phyloP scores from a whole-genome alignment of 768 basidiomycete genomes.

The Leccinum longicurvipes region DNA sequence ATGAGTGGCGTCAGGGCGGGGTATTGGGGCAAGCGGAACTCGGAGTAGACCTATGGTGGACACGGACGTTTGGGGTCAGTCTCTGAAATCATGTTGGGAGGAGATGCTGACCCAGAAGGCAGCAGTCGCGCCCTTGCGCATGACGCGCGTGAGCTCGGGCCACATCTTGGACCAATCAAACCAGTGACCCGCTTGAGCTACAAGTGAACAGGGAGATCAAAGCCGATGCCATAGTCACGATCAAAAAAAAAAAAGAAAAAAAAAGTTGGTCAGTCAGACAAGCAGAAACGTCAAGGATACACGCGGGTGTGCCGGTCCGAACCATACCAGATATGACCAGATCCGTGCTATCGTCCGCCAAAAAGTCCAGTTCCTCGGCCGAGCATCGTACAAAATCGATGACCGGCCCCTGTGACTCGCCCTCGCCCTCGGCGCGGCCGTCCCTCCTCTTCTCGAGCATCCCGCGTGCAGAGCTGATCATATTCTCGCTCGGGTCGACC shows the following conservation, averaged over 20 bases:
- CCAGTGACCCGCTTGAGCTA: constrained; percentile 82
- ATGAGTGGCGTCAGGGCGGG: constrained; percentile 3
- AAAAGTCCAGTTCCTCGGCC: constrained; percentile 53
- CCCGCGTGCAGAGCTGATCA: constrained; percentile 59
- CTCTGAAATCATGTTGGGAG: background rate
- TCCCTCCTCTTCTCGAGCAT: constrained; percentile 7
- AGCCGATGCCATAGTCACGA: background rate
- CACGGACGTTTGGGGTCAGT: background rate
- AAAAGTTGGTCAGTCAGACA: background rate
- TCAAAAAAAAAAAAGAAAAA: too few species aligned
- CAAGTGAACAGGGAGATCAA: background rate
- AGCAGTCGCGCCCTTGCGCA: constrained; percentile 60
- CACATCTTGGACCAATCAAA: constrained; percentile 73
- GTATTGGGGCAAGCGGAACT: constrained; percentile 5
- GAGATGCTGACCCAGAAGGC: constrained; percentile 65
- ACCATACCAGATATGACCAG: constrained; percentile 60
- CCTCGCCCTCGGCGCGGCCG: too few species aligned
- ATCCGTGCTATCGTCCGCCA: constrained; percentile 57
- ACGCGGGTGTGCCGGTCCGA: too few species aligned
- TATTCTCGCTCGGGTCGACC: constrained; percentile 70
- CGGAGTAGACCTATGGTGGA: constrained; percentile 1
- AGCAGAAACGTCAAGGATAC: too few species aligned
- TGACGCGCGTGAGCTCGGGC: constrained; percentile 60
- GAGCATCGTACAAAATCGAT: constrained; percentile 35
- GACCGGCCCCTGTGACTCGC: constrained; percentile 5